Percentiles rank a stretch among this genome's conserved stretches.
These are phyloP conservation scores for Aspergillus vadensis DNA, from an alignment of 2,329 filamentous ascomycete species.

Conservation along the genomic window DNA sequence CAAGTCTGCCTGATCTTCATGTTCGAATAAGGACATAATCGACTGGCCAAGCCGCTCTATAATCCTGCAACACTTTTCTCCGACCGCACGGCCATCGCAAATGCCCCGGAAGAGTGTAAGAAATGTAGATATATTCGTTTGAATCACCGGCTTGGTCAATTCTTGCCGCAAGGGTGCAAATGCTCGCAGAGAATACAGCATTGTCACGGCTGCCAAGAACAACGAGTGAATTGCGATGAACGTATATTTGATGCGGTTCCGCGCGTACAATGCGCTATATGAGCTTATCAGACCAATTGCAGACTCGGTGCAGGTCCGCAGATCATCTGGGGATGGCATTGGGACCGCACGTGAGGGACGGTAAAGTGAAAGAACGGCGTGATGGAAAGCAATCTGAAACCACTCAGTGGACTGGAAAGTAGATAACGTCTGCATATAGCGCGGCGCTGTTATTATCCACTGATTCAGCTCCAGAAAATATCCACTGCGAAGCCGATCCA, in stretches of 20 bases:
- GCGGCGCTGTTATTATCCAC: constrained; percentile 28
- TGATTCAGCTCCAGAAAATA: constrained; percentile 20
- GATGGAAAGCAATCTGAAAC: constrained; percentile 33
- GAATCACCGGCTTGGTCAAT: constrained; percentile 12
- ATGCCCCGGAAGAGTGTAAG: constrained; percentile 15
- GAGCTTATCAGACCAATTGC: constrained; percentile 17
- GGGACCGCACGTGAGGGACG: constrained; percentile 27
- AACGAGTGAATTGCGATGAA: constrained; percentile 30
- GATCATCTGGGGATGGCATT: constrained; percentile 12
- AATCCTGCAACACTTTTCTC: constrained; percentile 22
- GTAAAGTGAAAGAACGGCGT: constrained; percentile 27
- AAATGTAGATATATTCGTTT: constrained; percentile 16
- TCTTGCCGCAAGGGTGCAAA: constrained; percentile 19
- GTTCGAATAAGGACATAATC: constrained; percentile 21
- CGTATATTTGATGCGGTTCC: constrained; percentile 31
- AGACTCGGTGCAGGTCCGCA: constrained; percentile 14
- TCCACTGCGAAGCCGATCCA: constrained; percentile 3
- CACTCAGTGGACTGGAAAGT: constrained; percentile 32
- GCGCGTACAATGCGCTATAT: constrained; percentile 26
- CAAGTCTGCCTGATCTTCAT: constrained; percentile 8
- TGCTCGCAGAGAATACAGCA: constrained; percentile 30
- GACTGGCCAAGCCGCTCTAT: constrained; percentile 22
- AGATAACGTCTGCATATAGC: constrained; percentile 24
- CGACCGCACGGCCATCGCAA: constrained; percentile 19
- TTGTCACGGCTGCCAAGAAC: constrained; percentile 33